Conservation (phyloP, 2,329 filamentous ascomycete species). For the Aspergillus terreus region DNA sequence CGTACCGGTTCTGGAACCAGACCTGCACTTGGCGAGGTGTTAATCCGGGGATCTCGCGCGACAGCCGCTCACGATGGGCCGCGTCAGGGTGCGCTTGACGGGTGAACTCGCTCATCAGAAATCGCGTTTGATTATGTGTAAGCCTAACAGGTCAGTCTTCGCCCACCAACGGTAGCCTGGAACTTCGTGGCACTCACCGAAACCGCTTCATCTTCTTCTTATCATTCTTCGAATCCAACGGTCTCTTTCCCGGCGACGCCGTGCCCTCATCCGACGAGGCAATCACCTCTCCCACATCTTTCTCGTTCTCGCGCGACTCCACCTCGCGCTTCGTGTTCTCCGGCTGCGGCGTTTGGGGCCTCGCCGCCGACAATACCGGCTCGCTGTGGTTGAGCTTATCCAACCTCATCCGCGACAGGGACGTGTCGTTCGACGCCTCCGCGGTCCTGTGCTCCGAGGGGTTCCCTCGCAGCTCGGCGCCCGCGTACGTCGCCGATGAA, state of each 20-base stretch:
- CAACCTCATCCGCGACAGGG: constrained; percentile 22
- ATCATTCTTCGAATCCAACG: constrained; percentile 26
- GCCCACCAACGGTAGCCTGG: too few species aligned
- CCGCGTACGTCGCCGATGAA: constrained; percentile 11
- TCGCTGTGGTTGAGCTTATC: constrained; percentile 23
- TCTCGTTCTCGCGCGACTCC: constrained; percentile 18
- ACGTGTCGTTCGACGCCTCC: constrained; percentile 14
- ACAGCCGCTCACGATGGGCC: constrained; percentile 80
- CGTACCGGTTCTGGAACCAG: constrained; percentile 96
- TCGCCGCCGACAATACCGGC: constrained; percentile 13
- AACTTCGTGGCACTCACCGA: constrained; percentile 25
- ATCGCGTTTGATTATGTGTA: constrained; percentile 95
- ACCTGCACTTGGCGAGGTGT: constrained; percentile 93
- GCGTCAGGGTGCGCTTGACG: constrained; percentile 93
- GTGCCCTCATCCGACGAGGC: constrained; percentile 28
- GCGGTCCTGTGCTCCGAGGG: constrained; percentile 13
- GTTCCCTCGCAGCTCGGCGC: constrained; percentile 17
- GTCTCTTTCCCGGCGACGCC: constrained; percentile 23
- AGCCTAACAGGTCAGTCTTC: constrained; percentile 54
- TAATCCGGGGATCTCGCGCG: constrained; percentile 83
- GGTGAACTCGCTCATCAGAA: constrained; percentile 94
- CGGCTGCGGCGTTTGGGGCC: constrained; percentile 11
- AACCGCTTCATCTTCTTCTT: constrained; percentile 45
- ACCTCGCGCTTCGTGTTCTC: constrained; percentile 7
- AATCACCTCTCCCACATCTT: constrained; percentile 14